Evolutionary conservation across 768 basidiomycete species (phyloP).

Genomic region (Xerocomus potaroensis): DNA sequence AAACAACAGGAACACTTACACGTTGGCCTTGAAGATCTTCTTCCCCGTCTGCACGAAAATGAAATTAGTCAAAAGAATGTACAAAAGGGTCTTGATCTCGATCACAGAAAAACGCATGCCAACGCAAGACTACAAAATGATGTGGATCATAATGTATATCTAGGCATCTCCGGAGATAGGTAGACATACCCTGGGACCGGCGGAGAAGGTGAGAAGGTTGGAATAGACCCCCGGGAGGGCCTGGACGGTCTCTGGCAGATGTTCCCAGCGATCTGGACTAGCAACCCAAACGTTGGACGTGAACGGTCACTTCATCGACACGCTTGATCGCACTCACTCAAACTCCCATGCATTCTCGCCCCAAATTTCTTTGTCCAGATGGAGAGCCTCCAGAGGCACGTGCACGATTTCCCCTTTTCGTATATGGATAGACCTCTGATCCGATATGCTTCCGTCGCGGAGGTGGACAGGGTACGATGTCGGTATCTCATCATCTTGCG

Average conservation of each 20-base stretch:
- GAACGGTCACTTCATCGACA: too few species aligned
- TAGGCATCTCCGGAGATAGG: not conserved
- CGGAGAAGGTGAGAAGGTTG: constrained; percentile 72
- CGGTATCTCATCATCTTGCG: constrained; percentile 73
- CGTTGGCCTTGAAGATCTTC: constrained; percentile 54
- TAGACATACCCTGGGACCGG: constrained; percentile 68
- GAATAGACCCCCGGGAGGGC: constrained; percentile 68
- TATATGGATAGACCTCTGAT: constrained; percentile 44
- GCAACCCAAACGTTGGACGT: not conserved
- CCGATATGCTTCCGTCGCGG: constrained; percentile 42
- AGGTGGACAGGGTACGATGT: constrained; percentile 57
- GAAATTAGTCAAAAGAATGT: constrained; percentile 65
- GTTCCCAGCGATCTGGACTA: constrained; percentile 81
- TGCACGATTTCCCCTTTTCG: constrained; percentile 73
- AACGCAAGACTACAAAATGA: constrained; percentile 61
- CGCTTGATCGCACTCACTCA: constrained; percentile 60
- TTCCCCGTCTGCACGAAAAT: constrained; percentile 50
- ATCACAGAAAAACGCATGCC: constrained; percentile 80
- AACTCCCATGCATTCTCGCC: constrained; percentile 80
- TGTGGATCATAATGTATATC: not conserved
- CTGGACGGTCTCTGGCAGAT: constrained; percentile 64
- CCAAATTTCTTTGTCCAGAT: constrained; percentile 74
- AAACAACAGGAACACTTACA: constrained; percentile 39
- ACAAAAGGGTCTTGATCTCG: constrained; percentile 77
- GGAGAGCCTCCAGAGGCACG: constrained; percentile 75